Base-by-base conservation (phyloP, 768 basidiomycete species). In the Flagelloscypha sp. region DNA sequence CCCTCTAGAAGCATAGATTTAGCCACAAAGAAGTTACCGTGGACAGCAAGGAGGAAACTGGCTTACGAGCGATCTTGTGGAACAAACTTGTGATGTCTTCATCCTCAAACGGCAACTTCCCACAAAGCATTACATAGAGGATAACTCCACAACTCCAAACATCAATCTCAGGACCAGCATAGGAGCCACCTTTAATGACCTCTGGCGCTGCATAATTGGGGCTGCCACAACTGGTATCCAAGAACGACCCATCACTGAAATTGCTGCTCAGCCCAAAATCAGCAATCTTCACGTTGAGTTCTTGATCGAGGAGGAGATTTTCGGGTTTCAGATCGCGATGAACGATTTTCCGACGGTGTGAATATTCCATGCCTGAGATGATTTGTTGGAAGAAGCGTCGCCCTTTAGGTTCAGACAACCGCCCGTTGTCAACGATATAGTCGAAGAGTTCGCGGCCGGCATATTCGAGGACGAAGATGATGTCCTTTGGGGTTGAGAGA, bases 81-180 rank as follows among this genome's bases (percentile, higher is more conserved):
- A 98, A 98, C 8, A 99, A 61, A 1, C 75, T 70, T 32, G 90
- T 87, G 27, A 98, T 90, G 52, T 95, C 86, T 29, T 95, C 90
- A 58, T 98, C 93, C 61, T 98, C 95, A 54, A 99, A 99, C 1
- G 95, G 95, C 20, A 99, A 71, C 30, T 85, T 68, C 4, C 94
- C 95, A 51, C 87, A 93, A 4, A 99, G 72, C 82, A 99, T 92
- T 38, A 98, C 95, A 61, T 93, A 97, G 34, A 99, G 73, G 46
- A 99, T 98, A n/a, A 99, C 94, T 0, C 95, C 95, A 37, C 87
- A 87, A 47, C 87, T 90, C 95, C 95, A 99, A 8, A 98, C 90
- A 45, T 99, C 95, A 50, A 98, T 95, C 60, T 98, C 95, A 0
- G 94, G 93, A 1, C 95, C 95, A 0, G 90, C 90, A 53, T 99